Evolutionary conservation across 352 stramenopile species (phyloP).

Genomic region (Phytophthora palmivora): DNA sequence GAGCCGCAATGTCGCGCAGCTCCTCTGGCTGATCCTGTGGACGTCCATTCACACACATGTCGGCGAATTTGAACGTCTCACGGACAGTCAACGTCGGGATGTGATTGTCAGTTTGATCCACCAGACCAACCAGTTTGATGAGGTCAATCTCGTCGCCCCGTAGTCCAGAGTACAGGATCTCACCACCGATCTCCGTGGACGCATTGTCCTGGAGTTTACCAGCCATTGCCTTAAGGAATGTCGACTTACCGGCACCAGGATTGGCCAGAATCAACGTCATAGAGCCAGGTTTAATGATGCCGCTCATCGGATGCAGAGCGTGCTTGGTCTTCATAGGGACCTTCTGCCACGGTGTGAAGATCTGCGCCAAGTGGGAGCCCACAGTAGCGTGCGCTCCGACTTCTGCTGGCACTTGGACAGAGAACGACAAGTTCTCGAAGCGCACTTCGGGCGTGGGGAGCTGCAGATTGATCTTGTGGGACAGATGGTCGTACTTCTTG

Average conservation of each 20-base stretch:
- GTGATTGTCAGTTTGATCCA: constrained; percentile 89
- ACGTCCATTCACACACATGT: constrained; percentile 82
- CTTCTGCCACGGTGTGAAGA: constrained; percentile 62
- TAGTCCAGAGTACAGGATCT: constrained; percentile 59
- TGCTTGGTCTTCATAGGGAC: constrained; percentile 43
- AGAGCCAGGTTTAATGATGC: constrained; percentile 67
- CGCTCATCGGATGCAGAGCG: constrained; percentile 69
- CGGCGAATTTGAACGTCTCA: too few relatives aligned
- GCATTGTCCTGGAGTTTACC: constrained; percentile 62
- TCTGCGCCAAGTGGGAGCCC: constrained; percentile 32
- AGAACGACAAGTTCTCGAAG: constrained; percentile 25
- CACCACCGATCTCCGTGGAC: constrained; percentile 40
- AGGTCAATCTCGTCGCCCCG: constrained; percentile 54
- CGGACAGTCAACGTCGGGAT: constrained; percentile 92
- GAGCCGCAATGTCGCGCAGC: constrained; percentile 69
- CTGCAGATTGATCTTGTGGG: constrained; percentile 23
- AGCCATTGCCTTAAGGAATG: constrained; percentile 73
- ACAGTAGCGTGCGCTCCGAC: constrained; percentile 50
- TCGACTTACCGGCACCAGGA: constrained; percentile 60
- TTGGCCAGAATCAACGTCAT: constrained; percentile 54
- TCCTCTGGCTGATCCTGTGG: constrained; percentile 73
- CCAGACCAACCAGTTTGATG: constrained; percentile 67
- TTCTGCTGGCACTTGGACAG: constrained; percentile 39
- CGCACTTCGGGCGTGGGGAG: constrained; percentile 25
- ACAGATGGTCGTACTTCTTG: constrained; percentile 30